Percentiles rank a stretch among this genome's conserved stretches.
phyloP scores from a whole-genome alignment of 1,139 yeast species.

The Yamadazyma spencermartinsiae region DNA sequence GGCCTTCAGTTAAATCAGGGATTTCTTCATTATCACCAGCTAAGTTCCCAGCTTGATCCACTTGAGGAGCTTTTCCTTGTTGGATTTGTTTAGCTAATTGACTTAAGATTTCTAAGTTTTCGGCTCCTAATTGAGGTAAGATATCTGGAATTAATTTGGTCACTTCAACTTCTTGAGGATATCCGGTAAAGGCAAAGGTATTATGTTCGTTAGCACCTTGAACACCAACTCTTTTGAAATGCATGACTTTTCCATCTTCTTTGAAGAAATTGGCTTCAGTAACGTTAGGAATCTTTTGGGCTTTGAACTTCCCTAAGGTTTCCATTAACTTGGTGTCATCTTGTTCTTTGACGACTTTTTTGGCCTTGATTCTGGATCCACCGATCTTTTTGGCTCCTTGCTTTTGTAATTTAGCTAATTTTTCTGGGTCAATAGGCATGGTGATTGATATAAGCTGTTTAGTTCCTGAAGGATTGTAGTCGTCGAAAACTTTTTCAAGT shows the following conservation, averaged over 20 bases:
- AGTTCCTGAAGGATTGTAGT: slow-evolving; percentile 22
- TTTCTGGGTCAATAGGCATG: slow-evolving; percentile 88
- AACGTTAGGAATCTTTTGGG: slow-evolving; percentile 83
- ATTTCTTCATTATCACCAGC: slow-evolving; percentile 70
- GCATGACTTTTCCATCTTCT: slow-evolving; percentile 94
- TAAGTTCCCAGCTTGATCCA: slow-evolving; percentile 42
- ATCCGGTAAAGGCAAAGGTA: slow-evolving; percentile 94
- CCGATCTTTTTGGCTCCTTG: slow-evolving; percentile 74
- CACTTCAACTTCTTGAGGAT: slow-evolving; percentile 89
- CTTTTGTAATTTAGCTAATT: slow-evolving; percentile 82
- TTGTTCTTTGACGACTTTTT: slow-evolving; percentile 68
- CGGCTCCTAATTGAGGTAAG: slow-evolving; percentile 96
- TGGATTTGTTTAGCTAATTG: slow-evolving; percentile 89
- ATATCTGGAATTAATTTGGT: slow-evolving; percentile 94
- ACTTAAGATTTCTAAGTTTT: slow-evolving; percentile 86
- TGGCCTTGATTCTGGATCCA: slow-evolving; percentile 86
- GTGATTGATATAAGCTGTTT: slow-evolving; percentile 11
- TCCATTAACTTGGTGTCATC: slow-evolving; percentile 91
- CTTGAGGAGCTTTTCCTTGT: slow-evolving; percentile 54
- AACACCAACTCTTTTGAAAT: slow-evolving; percentile 92
- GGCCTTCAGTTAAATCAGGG: slow-evolving; percentile 95
- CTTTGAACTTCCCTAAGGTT: slow-evolving; percentile 85
- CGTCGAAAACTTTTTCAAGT: slow-evolving; percentile 21
- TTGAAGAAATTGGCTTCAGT: slow-evolving; percentile 98
- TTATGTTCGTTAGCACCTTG: slow-evolving; percentile 91